Conservation (phyloP, 2,329 filamentous ascomycete species). For the Alternaria gansuensis region DNA sequence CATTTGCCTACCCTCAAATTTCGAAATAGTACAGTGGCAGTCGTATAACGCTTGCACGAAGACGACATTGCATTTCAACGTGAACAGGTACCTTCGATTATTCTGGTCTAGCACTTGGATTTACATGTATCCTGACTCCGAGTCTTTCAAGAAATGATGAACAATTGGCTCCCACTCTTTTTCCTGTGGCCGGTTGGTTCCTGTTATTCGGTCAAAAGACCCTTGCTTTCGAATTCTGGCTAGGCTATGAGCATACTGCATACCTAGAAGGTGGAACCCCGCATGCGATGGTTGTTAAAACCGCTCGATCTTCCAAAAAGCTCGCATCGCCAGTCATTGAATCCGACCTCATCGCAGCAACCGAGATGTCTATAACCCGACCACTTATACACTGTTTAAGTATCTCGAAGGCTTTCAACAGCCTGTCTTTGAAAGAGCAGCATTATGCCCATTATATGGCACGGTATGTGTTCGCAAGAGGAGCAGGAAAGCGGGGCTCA, state of each 20-base stretch:
- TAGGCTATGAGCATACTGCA: not conserved
- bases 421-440: constrained; percentile 3
- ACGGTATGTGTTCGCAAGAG: not conserved
- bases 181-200: constrained; percentile 3
- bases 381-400: constrained; percentile 3
- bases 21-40: not conserved
- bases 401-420: constrained; percentile 6
- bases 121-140: constrained; percentile 2
- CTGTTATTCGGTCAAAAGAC: constrained; percentile 2
- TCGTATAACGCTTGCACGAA: not conserved
- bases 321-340: constrained; percentile 6
- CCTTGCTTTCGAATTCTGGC: constrained; percentile 1
- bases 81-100: not conserved
- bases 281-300: constrained; percentile 1
- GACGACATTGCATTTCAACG: constrained; percentile 3
- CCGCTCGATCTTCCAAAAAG: constrained; percentile 4
- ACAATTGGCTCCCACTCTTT: constrained; percentile 1
- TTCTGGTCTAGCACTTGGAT: constrained; percentile 5
- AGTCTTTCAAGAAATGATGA: constrained; percentile 6
- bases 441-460: constrained; percentile 6
- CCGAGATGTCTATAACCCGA: constrained; percentile 3
- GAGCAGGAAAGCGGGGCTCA: too few species aligned
- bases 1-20: not conserved
- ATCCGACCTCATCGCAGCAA: constrained; percentile 6
- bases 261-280: constrained; percentile 2